phyloP scores from a whole-genome alignment of 495 filamentous ascomycete species.

The Beverwykella pulmonaria region DNA sequence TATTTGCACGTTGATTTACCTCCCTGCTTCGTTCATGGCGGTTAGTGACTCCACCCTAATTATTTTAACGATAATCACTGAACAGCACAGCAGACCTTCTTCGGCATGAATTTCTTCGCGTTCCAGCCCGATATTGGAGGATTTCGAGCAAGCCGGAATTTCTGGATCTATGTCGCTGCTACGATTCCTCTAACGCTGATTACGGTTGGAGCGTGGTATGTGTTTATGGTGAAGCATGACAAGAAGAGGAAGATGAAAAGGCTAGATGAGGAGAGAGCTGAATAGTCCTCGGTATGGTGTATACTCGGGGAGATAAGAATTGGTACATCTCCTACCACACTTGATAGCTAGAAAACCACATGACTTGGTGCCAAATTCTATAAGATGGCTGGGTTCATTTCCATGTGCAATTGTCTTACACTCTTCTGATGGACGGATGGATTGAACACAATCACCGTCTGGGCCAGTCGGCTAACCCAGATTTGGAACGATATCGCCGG shows the following conservation, averaged over 20 bases:
- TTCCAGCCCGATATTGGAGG: not conserved
- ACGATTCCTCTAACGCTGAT: constrained; percentile 17
- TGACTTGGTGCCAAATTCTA: no score
- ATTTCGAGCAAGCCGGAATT: constrained; percentile 1
- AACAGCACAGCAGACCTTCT: constrained; percentile 2
- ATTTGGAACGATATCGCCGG: no score
- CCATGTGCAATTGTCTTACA: no score
- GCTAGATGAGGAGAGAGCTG: not conserved
- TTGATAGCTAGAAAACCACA: no score
- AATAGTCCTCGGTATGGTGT: no score
- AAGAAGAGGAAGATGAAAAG: not conserved
- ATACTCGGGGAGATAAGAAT: no score
- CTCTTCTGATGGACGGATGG: no score
- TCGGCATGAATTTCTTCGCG: constrained; percentile 27
- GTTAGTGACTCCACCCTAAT: constrained; percentile 3
- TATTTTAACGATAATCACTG: not conserved
- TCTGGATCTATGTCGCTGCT: constrained; percentile 19
- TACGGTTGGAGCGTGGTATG: constrained; percentile 10
- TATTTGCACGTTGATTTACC: constrained; percentile 24
- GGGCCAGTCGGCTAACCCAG: no score
- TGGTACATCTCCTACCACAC: no score
- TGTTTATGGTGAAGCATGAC: not conserved
- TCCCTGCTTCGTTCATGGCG: constrained; percentile 28
- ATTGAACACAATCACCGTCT: no score
- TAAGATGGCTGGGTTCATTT: no score